These are phyloP conservation scores for Boletus subcaerulescens DNA, from an alignment of 768 basidiomycete species.

Conservation along the genomic window DNA sequence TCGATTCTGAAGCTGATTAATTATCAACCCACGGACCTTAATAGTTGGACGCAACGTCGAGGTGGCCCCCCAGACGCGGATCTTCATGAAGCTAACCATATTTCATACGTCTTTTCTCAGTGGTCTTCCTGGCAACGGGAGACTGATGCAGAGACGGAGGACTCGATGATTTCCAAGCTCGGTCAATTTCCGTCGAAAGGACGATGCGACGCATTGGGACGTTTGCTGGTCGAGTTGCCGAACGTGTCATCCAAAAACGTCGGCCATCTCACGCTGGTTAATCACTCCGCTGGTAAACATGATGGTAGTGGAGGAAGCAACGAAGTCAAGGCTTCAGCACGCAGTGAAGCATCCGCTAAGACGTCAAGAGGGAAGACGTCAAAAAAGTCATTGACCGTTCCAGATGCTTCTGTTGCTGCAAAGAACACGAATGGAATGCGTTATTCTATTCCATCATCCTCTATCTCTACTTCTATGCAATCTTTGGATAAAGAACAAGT, in stretches of 20 bases:
- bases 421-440: not conserved
- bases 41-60: not conserved
- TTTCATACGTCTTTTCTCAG: not conserved
- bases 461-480: not conserved
- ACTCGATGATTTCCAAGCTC: not conserved
- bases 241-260: not conserved
- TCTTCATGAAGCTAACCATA: not conserved
- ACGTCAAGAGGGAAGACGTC: not conserved
- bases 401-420: not conserved
- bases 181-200: not conserved
- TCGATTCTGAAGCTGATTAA: too few species aligned
- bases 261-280: not conserved
- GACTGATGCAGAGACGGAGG: not conserved
- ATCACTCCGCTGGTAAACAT: not conserved
- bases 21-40: not conserved
- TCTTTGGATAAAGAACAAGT: not conserved
- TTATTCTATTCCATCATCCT: not conserved
- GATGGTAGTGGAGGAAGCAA: not conserved
- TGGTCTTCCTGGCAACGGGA: not conserved
- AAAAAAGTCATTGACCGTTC: not conserved
- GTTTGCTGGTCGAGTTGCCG: not conserved
- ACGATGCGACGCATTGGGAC: constrained; percentile 5
- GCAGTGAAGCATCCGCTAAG: not conserved
- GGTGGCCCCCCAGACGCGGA: not conserved
- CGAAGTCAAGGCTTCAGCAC: not conserved